phyloP scores from a whole-genome alignment of 139 green algal species.

The Haematococcus lacustris region DNA sequence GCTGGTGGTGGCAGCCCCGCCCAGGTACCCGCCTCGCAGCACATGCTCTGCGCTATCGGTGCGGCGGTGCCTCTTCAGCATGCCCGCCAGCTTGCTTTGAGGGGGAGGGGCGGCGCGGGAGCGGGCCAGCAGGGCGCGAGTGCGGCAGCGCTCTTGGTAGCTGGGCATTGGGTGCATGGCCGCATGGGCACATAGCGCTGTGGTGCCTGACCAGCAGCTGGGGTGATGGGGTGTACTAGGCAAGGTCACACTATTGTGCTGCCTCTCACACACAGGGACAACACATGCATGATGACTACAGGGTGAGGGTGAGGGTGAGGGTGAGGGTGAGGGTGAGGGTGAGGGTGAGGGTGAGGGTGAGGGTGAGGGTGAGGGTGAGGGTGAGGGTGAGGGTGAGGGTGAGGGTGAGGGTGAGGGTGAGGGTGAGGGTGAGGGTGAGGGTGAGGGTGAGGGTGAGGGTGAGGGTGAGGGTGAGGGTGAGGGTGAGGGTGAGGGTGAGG shows the following conservation, averaged over 20 bases:
- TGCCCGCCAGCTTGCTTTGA: conserved; percentile 8
- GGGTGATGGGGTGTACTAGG: neutral
- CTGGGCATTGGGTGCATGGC: neutral
- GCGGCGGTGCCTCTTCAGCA: conserved; percentile 30
- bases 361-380: no score
- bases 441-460: no score
- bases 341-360: no score
- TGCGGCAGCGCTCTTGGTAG: conserved; percentile 14
- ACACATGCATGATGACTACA: no score
- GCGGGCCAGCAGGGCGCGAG: neutral
- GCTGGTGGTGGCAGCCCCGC: neutral
- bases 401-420: no score
- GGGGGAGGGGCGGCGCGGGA: neutral
- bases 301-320: no score
- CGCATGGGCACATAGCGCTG: neutral
- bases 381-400: no score
- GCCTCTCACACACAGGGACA: no score
- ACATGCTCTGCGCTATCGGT: conserved; percentile 20
- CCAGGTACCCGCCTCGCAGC: neutral
- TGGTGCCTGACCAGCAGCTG: neutral
- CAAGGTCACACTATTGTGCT: neutral
- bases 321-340: no score
- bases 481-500: no score
- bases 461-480: no score
- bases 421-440: no score